phyloP scores from a whole-genome alignment of 1,139 yeast species.

The Hemisphaericaspora subhashii region DNA sequence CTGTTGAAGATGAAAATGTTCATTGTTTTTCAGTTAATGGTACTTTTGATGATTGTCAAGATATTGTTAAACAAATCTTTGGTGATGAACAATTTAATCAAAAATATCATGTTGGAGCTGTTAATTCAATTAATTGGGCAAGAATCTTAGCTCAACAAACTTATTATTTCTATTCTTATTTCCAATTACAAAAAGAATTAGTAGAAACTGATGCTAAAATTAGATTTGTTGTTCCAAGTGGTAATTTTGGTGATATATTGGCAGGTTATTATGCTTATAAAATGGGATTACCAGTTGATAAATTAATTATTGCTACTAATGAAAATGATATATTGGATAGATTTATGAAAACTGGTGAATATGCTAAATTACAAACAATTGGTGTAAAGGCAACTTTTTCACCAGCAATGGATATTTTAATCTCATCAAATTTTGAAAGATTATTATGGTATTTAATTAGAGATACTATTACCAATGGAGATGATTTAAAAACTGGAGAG shows the following conservation, averaged over 20 bases:
- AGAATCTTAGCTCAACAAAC: constrained; percentile 97
- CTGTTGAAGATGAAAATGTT: constrained; percentile 90
- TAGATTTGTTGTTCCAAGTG: constrained; percentile 92
- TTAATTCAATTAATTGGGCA: constrained; percentile 98
- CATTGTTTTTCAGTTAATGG: constrained; percentile 95
- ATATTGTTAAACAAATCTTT: constrained; percentile 87
- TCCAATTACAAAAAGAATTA: constrained; percentile 56
- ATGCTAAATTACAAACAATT: constrained; percentile 59
- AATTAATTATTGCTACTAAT: constrained; percentile 90
- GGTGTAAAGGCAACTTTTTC: constrained; percentile 86
- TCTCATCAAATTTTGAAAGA: constrained; percentile 94
- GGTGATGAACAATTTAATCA: constrained; percentile 86
- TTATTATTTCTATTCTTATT: constrained; percentile 89
- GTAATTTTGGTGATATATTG: constrained; percentile 95
- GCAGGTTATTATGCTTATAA: constrained; percentile 94
- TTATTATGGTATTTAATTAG: constrained; percentile 91
- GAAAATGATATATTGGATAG: constrained; percentile 93
- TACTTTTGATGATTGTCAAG: constrained; percentile 98
- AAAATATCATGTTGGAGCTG: constrained; percentile 94
- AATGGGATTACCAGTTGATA: constrained; percentile 92
- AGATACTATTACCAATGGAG: constrained; percentile 54
- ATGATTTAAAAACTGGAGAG: constrained; percentile 72
- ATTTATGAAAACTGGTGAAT: constrained; percentile 81
- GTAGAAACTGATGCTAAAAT: constrained; percentile 44
- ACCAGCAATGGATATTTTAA: constrained; percentile 98